Percentiles rank a stretch among this genome's conserved stretches.
phyloP scores from a whole-genome alignment of 2,329 filamentous ascomycete genomes.

The Lasiodiplodia citricola region DNA sequence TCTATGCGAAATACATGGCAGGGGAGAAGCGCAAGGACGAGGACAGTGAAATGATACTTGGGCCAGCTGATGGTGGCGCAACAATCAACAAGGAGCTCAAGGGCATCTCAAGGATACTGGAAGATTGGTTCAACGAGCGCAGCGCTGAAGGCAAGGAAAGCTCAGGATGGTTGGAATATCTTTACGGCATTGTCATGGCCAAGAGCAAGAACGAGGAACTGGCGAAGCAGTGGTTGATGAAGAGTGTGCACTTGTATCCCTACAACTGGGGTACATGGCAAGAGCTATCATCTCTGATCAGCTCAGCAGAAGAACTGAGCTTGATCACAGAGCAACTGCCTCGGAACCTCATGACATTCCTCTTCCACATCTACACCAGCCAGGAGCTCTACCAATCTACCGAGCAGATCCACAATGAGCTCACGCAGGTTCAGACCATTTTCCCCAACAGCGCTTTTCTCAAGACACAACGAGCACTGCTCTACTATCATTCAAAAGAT shows the following conservation, averaged over 20 bases:
- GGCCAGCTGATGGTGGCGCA: conserved; percentile 85
- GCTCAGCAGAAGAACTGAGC: conserved; percentile 81
- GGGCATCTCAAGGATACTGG: conserved; percentile 74
- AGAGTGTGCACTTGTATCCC: conserved; percentile 85
- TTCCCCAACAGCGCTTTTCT: conserved; percentile 91
- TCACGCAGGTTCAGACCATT: conserved; percentile 79
- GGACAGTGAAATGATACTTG: conserved; percentile 96
- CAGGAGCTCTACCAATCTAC: conserved; percentile 91
- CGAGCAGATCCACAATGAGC: conserved; percentile 72
- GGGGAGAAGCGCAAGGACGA: conserved; percentile 97
- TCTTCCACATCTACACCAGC: conserved; percentile 90
- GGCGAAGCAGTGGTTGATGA: conserved; percentile 84
- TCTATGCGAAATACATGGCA: conserved; percentile 91
- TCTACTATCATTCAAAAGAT: conserved; percentile 89
- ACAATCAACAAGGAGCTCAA: conserved; percentile 85
- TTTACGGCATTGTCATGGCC: conserved; percentile 88
- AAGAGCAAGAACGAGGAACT: conserved; percentile 89
- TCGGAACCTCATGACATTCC: conserved; percentile 88
- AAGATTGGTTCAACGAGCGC: conserved; percentile 78
- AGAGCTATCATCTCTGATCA: conserved; percentile 82
- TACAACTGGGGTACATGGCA: conserved; percentile 99
- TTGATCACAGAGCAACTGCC: conserved; percentile 75
- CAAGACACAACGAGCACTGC: conserved; percentile 83
- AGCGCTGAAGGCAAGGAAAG: conserved; percentile 61
- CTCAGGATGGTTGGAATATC: conserved; percentile 93